These are phyloP conservation scores for rapeseed (Brassica napus) DNA, from an alignment of 345 rosid species.

Conservation along the genomic window DNA sequence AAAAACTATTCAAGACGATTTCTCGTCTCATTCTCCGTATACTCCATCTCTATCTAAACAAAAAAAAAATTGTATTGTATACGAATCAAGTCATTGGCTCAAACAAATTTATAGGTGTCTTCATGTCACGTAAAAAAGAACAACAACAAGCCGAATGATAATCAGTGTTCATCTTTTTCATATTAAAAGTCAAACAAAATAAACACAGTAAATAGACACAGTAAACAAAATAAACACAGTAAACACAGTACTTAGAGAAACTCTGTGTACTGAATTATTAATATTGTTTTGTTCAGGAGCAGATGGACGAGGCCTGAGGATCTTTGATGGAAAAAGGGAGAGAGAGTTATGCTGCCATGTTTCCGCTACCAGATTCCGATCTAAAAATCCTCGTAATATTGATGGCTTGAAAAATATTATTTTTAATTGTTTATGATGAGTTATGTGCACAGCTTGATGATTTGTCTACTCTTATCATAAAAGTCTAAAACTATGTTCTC, in stretches of 20 bases:
- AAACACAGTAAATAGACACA: no score
- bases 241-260: background rate
- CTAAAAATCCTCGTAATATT: slow-evolving; percentile 18
- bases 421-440: slow-evolving; percentile 28
- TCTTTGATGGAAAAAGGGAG: background rate
- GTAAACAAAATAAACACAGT: no score
- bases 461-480: slow-evolving; percentile 21
- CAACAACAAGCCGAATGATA: no score
- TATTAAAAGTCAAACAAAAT: no score
- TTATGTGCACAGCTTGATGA: slow-evolving; percentile 43
- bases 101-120: no score
- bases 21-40: no score
- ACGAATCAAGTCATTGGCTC: no score
- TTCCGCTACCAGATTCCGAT: background rate
- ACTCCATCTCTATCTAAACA: no score
- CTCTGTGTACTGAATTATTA: slow-evolving; percentile 13
- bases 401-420: slow-evolving; percentile 22
- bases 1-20: no score
- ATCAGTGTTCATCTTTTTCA: no score
- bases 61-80: no score
- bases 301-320: slow-evolving; percentile 45
- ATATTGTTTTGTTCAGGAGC: slow-evolving; percentile 30
- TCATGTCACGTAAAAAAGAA: no score
- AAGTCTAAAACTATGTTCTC: slow-evolving; percentile 4
- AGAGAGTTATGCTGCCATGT: slow-evolving; percentile 15